Evolutionary conservation across 2,329 filamentous ascomycete species (phyloP).

Genomic region (Colletotrichum destructivum): DNA sequence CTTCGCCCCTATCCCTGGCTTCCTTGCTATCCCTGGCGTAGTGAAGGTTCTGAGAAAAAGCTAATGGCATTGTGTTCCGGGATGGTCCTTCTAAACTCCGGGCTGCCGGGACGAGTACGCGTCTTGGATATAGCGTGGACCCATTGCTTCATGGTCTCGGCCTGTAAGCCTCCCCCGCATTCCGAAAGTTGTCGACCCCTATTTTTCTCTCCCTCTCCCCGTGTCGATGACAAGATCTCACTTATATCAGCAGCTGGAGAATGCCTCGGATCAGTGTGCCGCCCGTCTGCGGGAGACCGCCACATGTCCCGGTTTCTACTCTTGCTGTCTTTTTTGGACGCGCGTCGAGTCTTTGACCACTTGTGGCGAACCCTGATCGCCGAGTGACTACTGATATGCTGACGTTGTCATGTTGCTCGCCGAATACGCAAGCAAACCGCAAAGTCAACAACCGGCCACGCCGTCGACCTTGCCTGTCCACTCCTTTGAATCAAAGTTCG

Average conservation of each 20-base stretch:
- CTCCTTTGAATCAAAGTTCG: not conserved
- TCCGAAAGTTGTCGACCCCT: constrained; percentile 10
- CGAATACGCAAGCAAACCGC: not conserved
- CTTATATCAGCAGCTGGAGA: not conserved
- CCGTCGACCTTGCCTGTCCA: not conserved
- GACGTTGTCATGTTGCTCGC: not conserved
- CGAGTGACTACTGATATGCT: not conserved
- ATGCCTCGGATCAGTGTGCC: not conserved
- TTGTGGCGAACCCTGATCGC: rapidly evolving
- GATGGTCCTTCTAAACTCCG: constrained; percentile 3
- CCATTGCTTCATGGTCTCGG: constrained; percentile 10
- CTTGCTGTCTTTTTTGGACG: not conserved
- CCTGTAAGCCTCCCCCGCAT: constrained; percentile 26
- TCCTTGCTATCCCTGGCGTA: not conserved
- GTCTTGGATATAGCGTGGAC: constrained; percentile 36
- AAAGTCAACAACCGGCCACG: not conserved
- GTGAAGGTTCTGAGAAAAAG: too few species aligned
- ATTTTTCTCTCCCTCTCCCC: not conserved
- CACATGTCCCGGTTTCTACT: not conserved
- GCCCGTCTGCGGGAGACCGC: not conserved
- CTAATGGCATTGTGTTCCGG: not conserved
- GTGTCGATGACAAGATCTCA: not conserved
- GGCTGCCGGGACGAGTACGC: constrained; percentile 30
- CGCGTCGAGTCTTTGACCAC: not conserved
- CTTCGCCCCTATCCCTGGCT: not conserved